Evolutionary conservation across 2,329 filamentous ascomycete species (phyloP).

Genomic region (Calycina herbarum): DNA sequence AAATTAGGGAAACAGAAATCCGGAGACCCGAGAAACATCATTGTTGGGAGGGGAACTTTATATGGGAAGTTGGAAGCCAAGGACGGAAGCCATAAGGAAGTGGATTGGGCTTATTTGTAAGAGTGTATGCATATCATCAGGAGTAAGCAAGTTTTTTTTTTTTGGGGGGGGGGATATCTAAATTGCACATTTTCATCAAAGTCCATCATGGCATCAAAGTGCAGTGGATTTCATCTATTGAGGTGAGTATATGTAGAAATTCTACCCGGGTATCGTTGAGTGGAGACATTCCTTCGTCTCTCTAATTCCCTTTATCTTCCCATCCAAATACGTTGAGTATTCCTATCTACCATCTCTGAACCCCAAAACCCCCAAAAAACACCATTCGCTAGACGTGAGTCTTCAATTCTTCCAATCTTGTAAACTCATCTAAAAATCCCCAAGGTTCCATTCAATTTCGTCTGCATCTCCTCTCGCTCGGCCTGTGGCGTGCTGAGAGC

Average conservation of each 20-base stretch:
- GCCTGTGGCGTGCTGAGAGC: slow-evolving; percentile 75
- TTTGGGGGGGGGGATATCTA: background rate
- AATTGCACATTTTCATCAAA: background rate
- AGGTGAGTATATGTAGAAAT: slow-evolving; percentile 6
- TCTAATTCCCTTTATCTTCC: slow-evolving; percentile 3
- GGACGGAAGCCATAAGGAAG: background rate
- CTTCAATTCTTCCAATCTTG: background rate
- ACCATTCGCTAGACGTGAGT: background rate
- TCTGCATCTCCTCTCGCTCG: slow-evolving; percentile 90
- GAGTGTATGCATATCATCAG: slow-evolving; percentile 9
- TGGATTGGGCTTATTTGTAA: slow-evolving; percentile 3
- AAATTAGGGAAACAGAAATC: background rate
- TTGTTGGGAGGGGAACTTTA: background rate
- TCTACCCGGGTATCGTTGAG: slow-evolving; percentile 25
- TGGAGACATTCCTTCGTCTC: slow-evolving; percentile 10
- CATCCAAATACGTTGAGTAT: slow-evolving; percentile 27
- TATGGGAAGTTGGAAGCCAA: background rate
- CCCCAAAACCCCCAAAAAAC: background rate
- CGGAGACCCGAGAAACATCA: background rate
- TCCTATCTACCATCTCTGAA: background rate
- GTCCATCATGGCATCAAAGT: background rate
- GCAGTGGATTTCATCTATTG: background rate
- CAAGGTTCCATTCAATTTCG: slow-evolving; percentile 50
- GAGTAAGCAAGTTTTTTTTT: slow-evolving; percentile 8
- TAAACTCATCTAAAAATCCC: slow-evolving; percentile 28